Evolutionary conservation across 441 rosid species (phyloP), one percentile per base, ranked within the genome.

Genomic region (Viola pubescens): DNA sequence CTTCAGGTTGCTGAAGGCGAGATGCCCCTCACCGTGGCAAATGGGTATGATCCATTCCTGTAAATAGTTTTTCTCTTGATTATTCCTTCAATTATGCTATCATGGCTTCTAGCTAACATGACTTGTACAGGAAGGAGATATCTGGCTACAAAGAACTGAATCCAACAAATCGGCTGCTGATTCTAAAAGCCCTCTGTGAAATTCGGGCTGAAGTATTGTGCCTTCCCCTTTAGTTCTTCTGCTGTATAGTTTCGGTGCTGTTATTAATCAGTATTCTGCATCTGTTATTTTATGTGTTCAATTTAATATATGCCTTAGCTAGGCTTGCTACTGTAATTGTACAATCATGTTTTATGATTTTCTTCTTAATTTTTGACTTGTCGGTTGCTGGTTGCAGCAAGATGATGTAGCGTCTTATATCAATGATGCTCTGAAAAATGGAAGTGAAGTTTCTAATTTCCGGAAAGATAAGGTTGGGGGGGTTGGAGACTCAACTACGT

Each of bases 151-250:
- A 74, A 68, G 80, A 77, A 78, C 82, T 91, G 65, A 73, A 76
- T 63, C 85, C 88, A 10, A 74, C 65, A 47, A 48, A 53, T 65
- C 86, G 96, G 16, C 71, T 91, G 39, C 71, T 48, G 59, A 67
- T 91, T 48, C 68, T 91, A 3, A 91, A 81, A 73, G 92, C 89
- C 53, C 92, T 91, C 26, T 88, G 96, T 69, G 96, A 91, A 77
- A 72, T 88, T 61, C 85, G 95, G 48, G 82, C 78, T 45, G 79
- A 82, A 50, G 98, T 91, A 82, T 62, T 53, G 4, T 57, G 53
- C 56, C n/a, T 9, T 48, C 37, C 68, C 60, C 48, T 48, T 61
- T 47, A n/a, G 44, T 41, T 14, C 42, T 19, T 39, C 45, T 45
- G 51, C 43, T 37, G 42, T 26, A n/a, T 11, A 60, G 42, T 74